These are phyloP conservation scores for Podaxis sp. DNA, from an alignment of 768 basidiomycete species.

Conservation along the genomic window DNA sequence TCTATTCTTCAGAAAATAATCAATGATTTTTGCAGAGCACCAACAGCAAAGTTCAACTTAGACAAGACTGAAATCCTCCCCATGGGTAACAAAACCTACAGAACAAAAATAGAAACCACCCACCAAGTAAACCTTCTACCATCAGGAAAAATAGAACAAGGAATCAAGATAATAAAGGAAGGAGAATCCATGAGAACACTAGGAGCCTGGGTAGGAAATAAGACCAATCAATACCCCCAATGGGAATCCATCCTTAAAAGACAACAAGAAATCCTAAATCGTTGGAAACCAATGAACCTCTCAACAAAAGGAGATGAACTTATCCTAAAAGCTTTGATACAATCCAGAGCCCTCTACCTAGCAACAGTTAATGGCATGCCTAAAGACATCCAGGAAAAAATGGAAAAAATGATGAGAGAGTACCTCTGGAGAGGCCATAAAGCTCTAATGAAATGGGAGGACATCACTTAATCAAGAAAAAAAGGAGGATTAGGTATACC, in stretches of 20 bases:
- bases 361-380: conserved; percentile 26
- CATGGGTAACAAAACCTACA: conserved; percentile 33
- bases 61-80: conserved; percentile 27
- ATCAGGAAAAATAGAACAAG: conserved; percentile 14
- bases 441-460: conserved; percentile 16
- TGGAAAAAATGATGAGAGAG: conserved; percentile 20
- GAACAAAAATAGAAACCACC: conserved; percentile 1
- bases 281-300: conserved; percentile 26
- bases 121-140: conserved; percentile 11
- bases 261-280: conserved; percentile 19
- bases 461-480: conserved; percentile 15
- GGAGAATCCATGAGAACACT: conserved; percentile 30
- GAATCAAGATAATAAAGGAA: conserved; percentile 31
- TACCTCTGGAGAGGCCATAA: conserved; percentile 24
- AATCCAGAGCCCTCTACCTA: conserved; percentile 22
- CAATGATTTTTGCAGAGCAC: conserved; percentile 19
- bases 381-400: conserved; percentile 16
- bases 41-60: conserved; percentile 20
- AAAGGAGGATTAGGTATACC: conserved; percentile 23
- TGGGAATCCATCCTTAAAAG: conserved; percentile 30
- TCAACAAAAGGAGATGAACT: conserved; percentile 23
- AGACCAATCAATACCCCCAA: conserved; percentile 16
- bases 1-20: background rate
- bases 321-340: conserved; percentile 20
- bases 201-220: conserved; percentile 34